A percentile compares a stretch with the other conserved stretches of the same genome.
Conservation (phyloP, 2,329 filamentous ascomycete species). For the Aspergillus unguis region DNA sequence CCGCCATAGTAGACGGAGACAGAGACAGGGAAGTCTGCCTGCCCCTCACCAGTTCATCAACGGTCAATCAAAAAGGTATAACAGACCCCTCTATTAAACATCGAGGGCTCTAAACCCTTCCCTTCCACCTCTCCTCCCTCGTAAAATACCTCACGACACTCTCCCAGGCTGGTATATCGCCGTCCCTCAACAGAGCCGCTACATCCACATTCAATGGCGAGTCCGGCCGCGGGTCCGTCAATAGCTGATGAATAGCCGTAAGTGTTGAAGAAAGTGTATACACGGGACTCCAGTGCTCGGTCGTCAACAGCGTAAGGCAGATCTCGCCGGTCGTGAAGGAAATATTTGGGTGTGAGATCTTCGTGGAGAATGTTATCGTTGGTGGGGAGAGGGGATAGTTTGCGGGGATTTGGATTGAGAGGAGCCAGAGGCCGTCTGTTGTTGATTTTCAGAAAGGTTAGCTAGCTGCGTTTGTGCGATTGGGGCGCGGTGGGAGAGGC, state of each 20-base stretch:
- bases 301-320: constrained; percentile 80
- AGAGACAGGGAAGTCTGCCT: too few relatives aligned
- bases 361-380: constrained; percentile 74
- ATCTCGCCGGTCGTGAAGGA: constrained; percentile 77
- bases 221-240: constrained; percentile 46
- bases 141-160: constrained; percentile 48
- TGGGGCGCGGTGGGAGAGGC: not conserved
- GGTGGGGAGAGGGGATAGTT: constrained; percentile 79
- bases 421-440: constrained; percentile 73
- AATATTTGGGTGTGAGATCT: constrained; percentile 81
- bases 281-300: constrained; percentile 73
- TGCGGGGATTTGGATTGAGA: constrained; percentile 70
- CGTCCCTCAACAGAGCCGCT: constrained; percentile 44
- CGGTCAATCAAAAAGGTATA: not conserved
- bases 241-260: constrained; percentile 46
- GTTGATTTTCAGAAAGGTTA: not conserved
- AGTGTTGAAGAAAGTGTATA: constrained; percentile 65
- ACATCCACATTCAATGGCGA: constrained; percentile 50
- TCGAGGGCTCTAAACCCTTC: not conserved
- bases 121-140: constrained; percentile 43
- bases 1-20: too few relatives aligned
- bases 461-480: not conserved
- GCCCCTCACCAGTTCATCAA: too few relatives aligned
- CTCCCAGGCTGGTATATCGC: constrained; percentile 45
- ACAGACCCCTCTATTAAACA: not conserved